Conservation (phyloP, 306 rosid genomes). For the Cicer yamashitae region DNA sequence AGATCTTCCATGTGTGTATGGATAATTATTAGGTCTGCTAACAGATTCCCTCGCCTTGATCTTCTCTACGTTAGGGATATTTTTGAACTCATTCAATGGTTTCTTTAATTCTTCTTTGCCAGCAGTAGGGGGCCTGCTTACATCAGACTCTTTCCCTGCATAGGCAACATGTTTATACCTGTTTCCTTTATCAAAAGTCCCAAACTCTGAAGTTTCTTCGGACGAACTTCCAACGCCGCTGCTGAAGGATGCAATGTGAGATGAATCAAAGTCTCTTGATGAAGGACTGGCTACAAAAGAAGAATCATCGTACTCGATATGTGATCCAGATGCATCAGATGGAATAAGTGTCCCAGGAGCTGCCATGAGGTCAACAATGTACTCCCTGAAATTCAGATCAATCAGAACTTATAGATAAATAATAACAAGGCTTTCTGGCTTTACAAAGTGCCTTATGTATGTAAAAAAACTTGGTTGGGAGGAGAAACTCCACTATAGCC, state of each 20-base stretch:
- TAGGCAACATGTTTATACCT: slow-evolving; percentile 54
- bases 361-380: slow-evolving; percentile 97
- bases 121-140: slow-evolving; percentile 40
- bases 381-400: slow-evolving; percentile 82
- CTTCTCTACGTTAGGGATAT: slow-evolving; percentile 56
- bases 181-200: slow-evolving; percentile 59
- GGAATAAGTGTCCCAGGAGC: slow-evolving; percentile 99
- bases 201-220: slow-evolving; percentile 68
- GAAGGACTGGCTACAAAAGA: slow-evolving; percentile 69
- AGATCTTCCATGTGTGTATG: slow-evolving; percentile 73
- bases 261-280: slow-evolving; percentile 83
- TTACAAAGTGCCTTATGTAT: too few relatives aligned
- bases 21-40: slow-evolving; percentile 64
- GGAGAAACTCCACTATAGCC: too few relatives aligned
- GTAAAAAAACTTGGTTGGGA: too few relatives aligned
- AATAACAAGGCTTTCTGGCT: slow-evolving; percentile 2
- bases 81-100: slow-evolving; percentile 42
- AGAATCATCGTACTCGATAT: slow-evolving; percentile 69
- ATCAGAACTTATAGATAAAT: slow-evolving; percentile 45
- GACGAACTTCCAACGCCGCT: slow-evolving; percentile 85
- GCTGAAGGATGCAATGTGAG: slow-evolving; percentile 74
- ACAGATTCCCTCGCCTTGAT: slow-evolving; percentile 54
- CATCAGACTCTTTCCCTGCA: slow-evolving; percentile 63
- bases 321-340: slow-evolving; percentile 80
- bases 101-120: slow-evolving; percentile 58